Evolutionary conservation across 73 alveolate genomes (phyloP).

Genomic region (Breviolum minutum): DNA sequence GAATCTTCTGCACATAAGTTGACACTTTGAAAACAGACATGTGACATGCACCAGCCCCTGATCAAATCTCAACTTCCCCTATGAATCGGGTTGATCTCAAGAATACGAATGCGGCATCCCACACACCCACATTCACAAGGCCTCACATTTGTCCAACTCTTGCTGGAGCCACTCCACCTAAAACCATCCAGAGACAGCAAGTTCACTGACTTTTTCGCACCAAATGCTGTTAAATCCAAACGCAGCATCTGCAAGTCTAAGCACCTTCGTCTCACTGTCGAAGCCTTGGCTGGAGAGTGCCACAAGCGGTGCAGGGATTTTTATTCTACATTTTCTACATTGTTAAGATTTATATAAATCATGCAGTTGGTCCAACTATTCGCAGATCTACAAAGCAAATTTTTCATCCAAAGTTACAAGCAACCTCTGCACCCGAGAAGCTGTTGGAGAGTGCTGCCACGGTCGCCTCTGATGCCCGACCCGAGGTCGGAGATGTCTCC

Average conservation of each 20-base stretch:
- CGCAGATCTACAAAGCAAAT: not conserved
- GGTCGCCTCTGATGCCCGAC: constrained; percentile 67
- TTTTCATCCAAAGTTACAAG: not conserved
- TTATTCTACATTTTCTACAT: no score
- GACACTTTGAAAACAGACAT: no score
- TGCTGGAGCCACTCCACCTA: constrained; percentile 37
- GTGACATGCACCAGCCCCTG: no score
- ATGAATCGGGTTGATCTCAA: no score
- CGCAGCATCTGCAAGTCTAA: no score
- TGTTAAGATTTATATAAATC: no score
- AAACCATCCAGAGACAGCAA: not conserved
- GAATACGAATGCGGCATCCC: no score
- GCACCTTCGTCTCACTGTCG: not conserved
- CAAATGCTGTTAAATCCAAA: no score
- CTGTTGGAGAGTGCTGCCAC: constrained; percentile 36
- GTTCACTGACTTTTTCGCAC: not conserved
- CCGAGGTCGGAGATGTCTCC: constrained; percentile 71
- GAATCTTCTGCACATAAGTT: no score
- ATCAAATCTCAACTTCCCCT: no score
- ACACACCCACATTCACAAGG: not conserved
- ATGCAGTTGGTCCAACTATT: not conserved
- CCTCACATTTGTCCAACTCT: constrained; percentile 51
- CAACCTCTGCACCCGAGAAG: not conserved
- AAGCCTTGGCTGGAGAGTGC: not conserved
- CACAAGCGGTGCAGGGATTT: not conserved